Evolutionary conservation across 257 asterid genomes (phyloP).

Genomic region (Cruciata laevipes): DNA sequence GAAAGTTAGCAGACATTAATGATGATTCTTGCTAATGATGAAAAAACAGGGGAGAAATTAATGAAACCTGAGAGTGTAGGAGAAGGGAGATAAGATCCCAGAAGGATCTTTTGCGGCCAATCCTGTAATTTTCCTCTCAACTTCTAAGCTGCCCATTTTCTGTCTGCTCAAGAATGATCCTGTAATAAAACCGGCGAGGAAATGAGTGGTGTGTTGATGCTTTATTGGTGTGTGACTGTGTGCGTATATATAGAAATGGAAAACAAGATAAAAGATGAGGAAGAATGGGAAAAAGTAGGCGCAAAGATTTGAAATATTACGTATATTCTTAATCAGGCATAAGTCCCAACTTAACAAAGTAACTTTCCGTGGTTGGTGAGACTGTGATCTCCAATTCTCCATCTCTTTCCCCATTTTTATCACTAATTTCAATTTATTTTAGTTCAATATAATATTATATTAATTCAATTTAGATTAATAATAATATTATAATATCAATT

Average conservation of each 20-base stretch:
- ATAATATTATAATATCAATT: no score
- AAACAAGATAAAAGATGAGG: neutral
- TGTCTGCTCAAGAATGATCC: neutral
- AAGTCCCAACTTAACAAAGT: neutral
- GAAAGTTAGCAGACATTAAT: neutral
- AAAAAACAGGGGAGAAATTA: neutral
- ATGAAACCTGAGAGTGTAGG: conserved; percentile 66
- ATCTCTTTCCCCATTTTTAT: no score
- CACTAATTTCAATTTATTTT: no score
- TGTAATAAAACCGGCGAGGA: neutral
- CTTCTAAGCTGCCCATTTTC: conserved; percentile 59
- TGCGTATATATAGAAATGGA: neutral
- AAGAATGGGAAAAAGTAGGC: neutral
- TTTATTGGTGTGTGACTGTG: neutral
- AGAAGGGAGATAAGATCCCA: conserved; percentile 74
- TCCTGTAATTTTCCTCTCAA: conserved; percentile 50
- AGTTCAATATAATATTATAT: no score
- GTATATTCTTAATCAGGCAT: neutral
- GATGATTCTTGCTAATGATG: neutral
- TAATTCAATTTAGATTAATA: no score
- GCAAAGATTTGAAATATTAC: neutral
- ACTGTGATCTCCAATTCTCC: neutral
- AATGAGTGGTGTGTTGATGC: neutral
- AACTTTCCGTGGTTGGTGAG: conserved; percentile 2
- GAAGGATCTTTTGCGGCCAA: conserved; percentile 91